These are phyloP conservation scores for Pichia sp. DNA, from an alignment of 1,139 yeast species.

Conservation along the genomic window DNA sequence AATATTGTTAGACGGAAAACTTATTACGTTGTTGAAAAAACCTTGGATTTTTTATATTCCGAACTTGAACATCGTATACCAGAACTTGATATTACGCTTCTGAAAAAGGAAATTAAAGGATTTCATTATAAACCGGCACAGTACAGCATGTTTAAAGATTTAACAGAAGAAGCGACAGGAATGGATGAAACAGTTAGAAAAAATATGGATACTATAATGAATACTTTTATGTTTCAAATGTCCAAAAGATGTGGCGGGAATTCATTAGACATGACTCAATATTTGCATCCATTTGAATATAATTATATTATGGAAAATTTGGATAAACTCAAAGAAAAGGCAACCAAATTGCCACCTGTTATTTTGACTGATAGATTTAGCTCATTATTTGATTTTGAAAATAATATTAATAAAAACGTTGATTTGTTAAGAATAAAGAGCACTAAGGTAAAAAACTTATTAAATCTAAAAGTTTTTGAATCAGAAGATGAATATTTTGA, in stretches of 20 bases:
- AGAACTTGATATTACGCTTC: not conserved
- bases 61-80: constrained; percentile 10
- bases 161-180: constrained; percentile 1
- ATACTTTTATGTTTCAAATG: constrained; percentile 17
- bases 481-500: constrained; percentile 19
- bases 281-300: constrained; percentile 24
- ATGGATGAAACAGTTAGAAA: constrained; percentile 1
- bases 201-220: constrained; percentile 12
- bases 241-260: constrained; percentile 17
- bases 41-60: constrained; percentile 15
- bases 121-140: constrained; percentile 18
- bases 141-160: constrained; percentile 8
- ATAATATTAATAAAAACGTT: not conserved
- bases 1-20: constrained; percentile 4
- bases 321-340: constrained; percentile 7
- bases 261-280: constrained; percentile 12
- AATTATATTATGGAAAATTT: constrained; percentile 19
- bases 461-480: constrained; percentile 16
- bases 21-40: constrained; percentile 12
- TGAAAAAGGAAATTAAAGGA: constrained; percentile 12
- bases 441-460: constrained; percentile 14
- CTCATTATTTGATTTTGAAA: constrained; percentile 7
- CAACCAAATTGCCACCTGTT: constrained; percentile 16
- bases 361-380: constrained; percentile 15
- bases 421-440: constrained; percentile 9